Evolutionary conservation across 2,329 filamentous ascomycete species (phyloP).

Genomic region (Aspergillus jensenii): DNA sequence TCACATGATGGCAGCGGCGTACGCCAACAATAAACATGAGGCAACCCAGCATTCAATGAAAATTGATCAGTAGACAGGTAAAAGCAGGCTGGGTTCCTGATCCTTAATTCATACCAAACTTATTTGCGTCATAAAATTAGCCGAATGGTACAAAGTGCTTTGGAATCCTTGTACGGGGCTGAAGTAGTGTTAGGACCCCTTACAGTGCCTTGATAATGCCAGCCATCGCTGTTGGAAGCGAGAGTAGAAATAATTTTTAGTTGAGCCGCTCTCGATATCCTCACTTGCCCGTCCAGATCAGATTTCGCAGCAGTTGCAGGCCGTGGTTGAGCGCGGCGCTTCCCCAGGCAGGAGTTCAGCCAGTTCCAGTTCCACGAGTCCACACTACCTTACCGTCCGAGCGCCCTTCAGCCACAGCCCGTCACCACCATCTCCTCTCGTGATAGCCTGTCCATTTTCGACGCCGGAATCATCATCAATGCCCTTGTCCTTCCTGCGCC

Average conservation of each 20-base stretch:
- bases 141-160: no score
- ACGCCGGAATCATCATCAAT: constrained; percentile 5
- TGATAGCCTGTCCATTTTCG: constrained; percentile 5
- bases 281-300: background rate
- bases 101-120: background rate
- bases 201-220: background rate
- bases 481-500: background rate
- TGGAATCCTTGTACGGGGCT: no score
- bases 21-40: background rate
- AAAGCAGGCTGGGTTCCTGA: background rate
- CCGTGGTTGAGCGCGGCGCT: background rate
- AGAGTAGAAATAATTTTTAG: background rate
- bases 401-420: constrained; percentile 20
- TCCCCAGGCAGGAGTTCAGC: background rate
- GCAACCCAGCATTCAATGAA: no score
- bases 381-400: constrained; percentile 17
- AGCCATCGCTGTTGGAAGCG: background rate
- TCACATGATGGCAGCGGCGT: background rate
- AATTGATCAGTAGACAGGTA: background rate
- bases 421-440: constrained; percentile 3
- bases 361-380: constrained; percentile 6
- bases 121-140: background rate
- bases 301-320: background rate
- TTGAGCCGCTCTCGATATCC: background rate
- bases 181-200: background rate